phyloP scores from a whole-genome alignment of 2,329 filamentous ascomycete genomes.

The Nothophaeocryptopus gaeumannii region DNA sequence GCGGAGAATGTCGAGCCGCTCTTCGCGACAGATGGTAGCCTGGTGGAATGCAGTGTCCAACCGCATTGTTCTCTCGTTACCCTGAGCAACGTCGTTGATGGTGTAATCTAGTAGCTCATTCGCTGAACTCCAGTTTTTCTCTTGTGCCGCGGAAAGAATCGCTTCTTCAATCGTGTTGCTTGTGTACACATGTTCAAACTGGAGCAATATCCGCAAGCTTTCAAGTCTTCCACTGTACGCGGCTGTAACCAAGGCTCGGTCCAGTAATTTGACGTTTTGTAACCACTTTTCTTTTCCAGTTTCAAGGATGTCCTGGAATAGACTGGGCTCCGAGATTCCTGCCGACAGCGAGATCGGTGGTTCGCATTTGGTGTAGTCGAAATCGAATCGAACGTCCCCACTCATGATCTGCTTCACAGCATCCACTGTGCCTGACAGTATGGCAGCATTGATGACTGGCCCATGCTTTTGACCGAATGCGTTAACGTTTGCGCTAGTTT shows the following conservation, averaged over 20 bases:
- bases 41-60: slow-evolving; percentile 6
- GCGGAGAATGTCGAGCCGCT: slow-evolving; percentile 1
- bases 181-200: too few relatives aligned
- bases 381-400: slow-evolving; percentile 9
- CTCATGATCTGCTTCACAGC: slow-evolving; percentile 10
- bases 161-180: too few relatives aligned
- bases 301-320: slow-evolving; percentile 11
- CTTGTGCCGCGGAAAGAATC: too few relatives aligned
- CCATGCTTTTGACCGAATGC: slow-evolving; percentile 7
- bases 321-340: slow-evolving; percentile 5
- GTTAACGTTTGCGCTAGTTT: slow-evolving; percentile 7
- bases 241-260: too few relatives aligned
- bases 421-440: slow-evolving; percentile 10
- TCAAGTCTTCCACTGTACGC: too few relatives aligned
- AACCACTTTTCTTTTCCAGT: too few relatives aligned
- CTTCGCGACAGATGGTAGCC: slow-evolving; percentile 2
- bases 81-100: too few relatives aligned
- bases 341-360: slow-evolving; percentile 9
- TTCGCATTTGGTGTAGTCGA: slow-evolving; percentile 9
- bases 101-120: too few relatives aligned
- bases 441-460: slow-evolving; percentile 14
- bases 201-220: too few relatives aligned
- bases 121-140: too few relatives aligned
- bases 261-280: too few relatives aligned
- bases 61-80: too few relatives aligned